Evolutionary conservation across 2,329 filamentous ascomycete species (phyloP), one percentile per base, ranked within the genome.

Genomic region (Teratosphaeria viscida): DNA sequence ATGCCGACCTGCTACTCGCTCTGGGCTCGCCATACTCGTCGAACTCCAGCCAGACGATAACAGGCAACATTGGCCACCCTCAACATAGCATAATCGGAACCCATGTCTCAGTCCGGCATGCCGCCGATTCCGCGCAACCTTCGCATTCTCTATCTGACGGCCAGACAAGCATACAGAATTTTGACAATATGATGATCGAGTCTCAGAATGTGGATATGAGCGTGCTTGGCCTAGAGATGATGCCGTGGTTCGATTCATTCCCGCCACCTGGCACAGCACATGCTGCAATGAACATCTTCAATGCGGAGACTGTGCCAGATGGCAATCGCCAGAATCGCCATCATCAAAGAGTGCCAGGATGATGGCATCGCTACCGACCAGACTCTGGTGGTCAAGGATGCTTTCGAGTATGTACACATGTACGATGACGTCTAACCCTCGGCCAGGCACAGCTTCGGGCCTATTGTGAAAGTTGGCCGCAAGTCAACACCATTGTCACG

Each of bases 151-250:
- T 12, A 12, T 32, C 10, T 10, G 23, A 14, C 34, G 54, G 52
- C 26, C 27, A 54, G 26, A 32, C 37, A n/a, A 37, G 56, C 23
- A 58, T 59, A 35, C 57, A 59, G 62, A 63, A 65, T 58, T 71
- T 78, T 54, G 74, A 75, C 4, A 75, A 79, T 60, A 86, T 91
- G 74, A 85, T 88, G 62, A 89, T 92, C 64, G 85, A 90, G 69
- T 87, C 84, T 61, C 87, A 89, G 63, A 87, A 92, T 64, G 84
- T 92, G 37, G 87, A 92, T 63, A 87, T 92, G 78, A 83, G 82
- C 27, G 76, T 82, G 4, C 74, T 91, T 19, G 85, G 84, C 1
- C 81, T 84, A 16, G 86, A 89, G 52, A 82, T 89, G 73, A 83
- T 88, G 78, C 84, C 85, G 0, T 92, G 88, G 86, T 76, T 91